These are phyloP conservation scores for Aspergillus sp. DNA, from an alignment of 2,329 filamentous ascomycete genomes.

Conservation along the genomic window DNA sequence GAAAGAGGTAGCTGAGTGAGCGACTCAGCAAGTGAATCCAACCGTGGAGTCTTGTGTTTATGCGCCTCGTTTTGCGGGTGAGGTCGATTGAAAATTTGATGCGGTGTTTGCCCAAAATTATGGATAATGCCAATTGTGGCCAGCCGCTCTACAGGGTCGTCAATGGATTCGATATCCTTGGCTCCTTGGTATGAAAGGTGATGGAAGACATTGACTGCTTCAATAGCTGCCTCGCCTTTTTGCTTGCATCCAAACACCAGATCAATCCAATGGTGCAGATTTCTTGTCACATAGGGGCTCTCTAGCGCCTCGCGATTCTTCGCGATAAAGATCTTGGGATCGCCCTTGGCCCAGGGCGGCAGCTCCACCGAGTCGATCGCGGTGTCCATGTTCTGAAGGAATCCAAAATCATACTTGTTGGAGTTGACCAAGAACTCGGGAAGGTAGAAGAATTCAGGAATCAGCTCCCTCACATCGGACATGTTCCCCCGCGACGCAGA, in stretches of 20 bases:
- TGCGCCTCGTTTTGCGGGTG: slow-evolving; percentile 77
- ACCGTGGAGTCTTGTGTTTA: slow-evolving; percentile 65
- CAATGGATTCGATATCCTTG: slow-evolving; percentile 87
- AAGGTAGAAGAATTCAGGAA: slow-evolving; percentile 95
- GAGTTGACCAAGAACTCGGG: slow-evolving; percentile 94
- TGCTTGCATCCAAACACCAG: slow-evolving; percentile 94
- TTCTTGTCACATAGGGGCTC: slow-evolving; percentile 86
- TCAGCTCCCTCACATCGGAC: slow-evolving; percentile 91
- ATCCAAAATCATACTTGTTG: slow-evolving; percentile 92
- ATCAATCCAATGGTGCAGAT: slow-evolving; percentile 94
- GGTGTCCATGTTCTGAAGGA: slow-evolving; percentile 77
- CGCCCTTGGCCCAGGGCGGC: slow-evolving; percentile 96
- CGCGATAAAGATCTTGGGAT: slow-evolving; percentile 91
- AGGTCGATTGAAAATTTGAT: slow-evolving; percentile 84
- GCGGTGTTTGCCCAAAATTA: slow-evolving; percentile 96
- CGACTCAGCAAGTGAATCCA: slow-evolving; percentile 78
- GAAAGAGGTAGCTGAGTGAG: slow-evolving; percentile 79
- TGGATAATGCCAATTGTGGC: slow-evolving; percentile 96
- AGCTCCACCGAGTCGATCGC: slow-evolving; percentile 83
- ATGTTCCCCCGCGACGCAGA: slow-evolving; percentile 89
- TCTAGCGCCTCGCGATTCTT: slow-evolving; percentile 96
- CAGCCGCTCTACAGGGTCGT: slow-evolving; percentile 81
- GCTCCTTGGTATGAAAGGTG: slow-evolving; percentile 94
- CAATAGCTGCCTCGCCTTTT: slow-evolving; percentile 86
- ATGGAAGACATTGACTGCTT: slow-evolving; percentile 93